Evolutionary conservation across 768 basidiomycete genomes (phyloP).

Genomic region (Chalciporus pseudorubinellus): DNA sequence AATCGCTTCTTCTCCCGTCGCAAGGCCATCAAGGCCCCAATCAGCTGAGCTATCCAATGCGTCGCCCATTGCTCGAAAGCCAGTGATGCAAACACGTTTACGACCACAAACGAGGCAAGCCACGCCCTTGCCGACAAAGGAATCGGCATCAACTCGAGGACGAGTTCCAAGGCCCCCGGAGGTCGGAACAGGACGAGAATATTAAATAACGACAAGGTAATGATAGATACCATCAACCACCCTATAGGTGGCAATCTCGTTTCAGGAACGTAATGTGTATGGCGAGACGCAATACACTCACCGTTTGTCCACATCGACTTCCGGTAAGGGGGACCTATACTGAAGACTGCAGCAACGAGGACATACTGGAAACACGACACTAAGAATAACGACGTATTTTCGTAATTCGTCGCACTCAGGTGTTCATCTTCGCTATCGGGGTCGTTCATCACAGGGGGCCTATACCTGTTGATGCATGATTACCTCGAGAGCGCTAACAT

Average conservation of each 20-base stretch:
- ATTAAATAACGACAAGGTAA: slow-evolving; percentile 68
- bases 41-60: slow-evolving; percentile 50
- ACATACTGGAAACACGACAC: slow-evolving; percentile 99
- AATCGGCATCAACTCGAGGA: slow-evolving; percentile 77
- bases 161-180: slow-evolving; percentile 49
- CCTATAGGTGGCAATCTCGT: slow-evolving; percentile 39
- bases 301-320: slow-evolving; percentile 95
- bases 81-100: slow-evolving; percentile 72
- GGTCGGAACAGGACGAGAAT: slow-evolving; percentile 74
- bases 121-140: slow-evolving; percentile 65
- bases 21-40: slow-evolving; percentile 47
- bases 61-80: slow-evolving; percentile 77
- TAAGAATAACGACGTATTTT: slow-evolving; percentile 90
- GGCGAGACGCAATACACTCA: slow-evolving; percentile 34
- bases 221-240: slow-evolving; percentile 78
- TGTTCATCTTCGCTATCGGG: slow-evolving; percentile 58
- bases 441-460: slow-evolving; percentile 52
- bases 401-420: slow-evolving; percentile 82
- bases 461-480: slow-evolving; percentile 57
- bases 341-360: slow-evolving; percentile 94
- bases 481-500: not conserved
- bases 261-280: not conserved
- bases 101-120: slow-evolving; percentile 61
- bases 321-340: slow-evolving; percentile 95
- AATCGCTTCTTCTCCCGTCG: slow-evolving; percentile 44